A percentile compares a stretch with the other conserved stretches of the same genome.
phyloP scores from a whole-genome alignment of 441 rosid genomes.

The Gossypium gossypioides region DNA sequence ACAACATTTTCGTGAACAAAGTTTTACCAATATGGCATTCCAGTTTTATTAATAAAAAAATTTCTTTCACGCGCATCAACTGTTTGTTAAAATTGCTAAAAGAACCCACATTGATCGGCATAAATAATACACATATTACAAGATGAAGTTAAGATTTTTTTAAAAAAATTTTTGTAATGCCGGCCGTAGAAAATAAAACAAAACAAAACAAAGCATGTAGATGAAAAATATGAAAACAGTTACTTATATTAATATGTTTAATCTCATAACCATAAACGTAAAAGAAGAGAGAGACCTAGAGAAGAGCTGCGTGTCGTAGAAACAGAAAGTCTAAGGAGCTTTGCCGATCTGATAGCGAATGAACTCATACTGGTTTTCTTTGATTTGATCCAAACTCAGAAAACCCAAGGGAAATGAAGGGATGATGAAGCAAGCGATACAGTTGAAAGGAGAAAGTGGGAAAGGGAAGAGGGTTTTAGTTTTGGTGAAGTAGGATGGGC shows the following conservation, averaged over 20 bases:
- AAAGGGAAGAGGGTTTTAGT: slow-evolving; percentile 3
- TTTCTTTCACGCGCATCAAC: background rate
- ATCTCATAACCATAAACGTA: background rate
- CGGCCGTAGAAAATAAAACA: background rate
- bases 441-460: background rate
- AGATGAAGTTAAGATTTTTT: background rate
- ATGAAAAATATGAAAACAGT: background rate
- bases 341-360: slow-evolving; percentile 31
- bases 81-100: slow-evolving; percentile 14
- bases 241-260: background rate
- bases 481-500: background rate
- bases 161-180: background rate
- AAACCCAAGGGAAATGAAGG: background rate
- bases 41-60: background rate
- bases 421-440: background rate
- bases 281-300: slow-evolving; percentile 25
- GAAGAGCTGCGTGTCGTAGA: slow-evolving; percentile 16
- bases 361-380: slow-evolving; percentile 25
- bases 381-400: background rate
- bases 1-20: slow-evolving; percentile 15
- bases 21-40: background rate
- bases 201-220: background rate
- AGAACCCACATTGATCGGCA: background rate
- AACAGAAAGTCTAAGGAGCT: slow-evolving; percentile 25
- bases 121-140: background rate